Percentiles rank a stretch among this genome's conserved stretches.
Conservation (phyloP, 2,329 filamentous ascomycete species). For the Ramularia endophylla region DNA sequence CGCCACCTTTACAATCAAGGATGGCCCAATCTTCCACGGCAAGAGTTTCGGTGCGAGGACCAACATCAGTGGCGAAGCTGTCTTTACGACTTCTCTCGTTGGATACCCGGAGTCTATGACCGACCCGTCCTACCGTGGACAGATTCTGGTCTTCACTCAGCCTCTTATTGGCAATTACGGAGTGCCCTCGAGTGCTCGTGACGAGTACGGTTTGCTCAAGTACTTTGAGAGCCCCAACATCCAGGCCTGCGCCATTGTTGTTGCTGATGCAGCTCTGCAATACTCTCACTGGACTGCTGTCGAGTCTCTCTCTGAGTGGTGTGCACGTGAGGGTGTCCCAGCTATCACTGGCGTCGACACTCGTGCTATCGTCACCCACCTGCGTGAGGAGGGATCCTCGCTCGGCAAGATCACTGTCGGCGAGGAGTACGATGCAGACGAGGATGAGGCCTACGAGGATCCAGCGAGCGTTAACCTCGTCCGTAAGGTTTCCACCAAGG, state of each 20-base stretch:
- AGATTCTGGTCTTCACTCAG: slow-evolving; percentile 98
- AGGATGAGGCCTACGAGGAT: slow-evolving; percentile 94
- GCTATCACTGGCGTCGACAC: slow-evolving; percentile 97
- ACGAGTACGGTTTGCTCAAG: slow-evolving; percentile 85
- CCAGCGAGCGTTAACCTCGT: slow-evolving; percentile 96
- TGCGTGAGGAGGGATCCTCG: slow-evolving; percentile 95
- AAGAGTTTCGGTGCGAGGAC: slow-evolving; percentile 94
- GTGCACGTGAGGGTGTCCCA: slow-evolving; percentile 89
- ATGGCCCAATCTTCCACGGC: slow-evolving; percentile 92
- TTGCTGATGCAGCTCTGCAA: slow-evolving; percentile 85
- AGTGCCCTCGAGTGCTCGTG: slow-evolving; percentile 78
- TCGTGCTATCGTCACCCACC: slow-evolving; percentile 88
- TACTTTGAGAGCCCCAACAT: slow-evolving; percentile 99
- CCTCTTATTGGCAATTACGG: slow-evolving; percentile 98
- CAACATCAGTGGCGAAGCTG: slow-evolving; percentile 96
- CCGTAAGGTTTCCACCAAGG: slow-evolving; percentile 94
- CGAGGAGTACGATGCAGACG: slow-evolving; percentile 96
- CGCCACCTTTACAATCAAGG: slow-evolving; percentile 91
- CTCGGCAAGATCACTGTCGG: slow-evolving; percentile 91
- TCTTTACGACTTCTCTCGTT: slow-evolving; percentile 96
- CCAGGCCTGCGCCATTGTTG: slow-evolving; percentile 91
- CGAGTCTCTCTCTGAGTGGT: slow-evolving; percentile 89
- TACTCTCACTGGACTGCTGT: slow-evolving; percentile 99
- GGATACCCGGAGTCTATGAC: slow-evolving; percentile 90
- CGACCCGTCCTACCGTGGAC: slow-evolving; percentile 66